Evolutionary conservation across 257 asterid genomes (phyloP).

Genomic region (Paraleonurus japonicus): DNA sequence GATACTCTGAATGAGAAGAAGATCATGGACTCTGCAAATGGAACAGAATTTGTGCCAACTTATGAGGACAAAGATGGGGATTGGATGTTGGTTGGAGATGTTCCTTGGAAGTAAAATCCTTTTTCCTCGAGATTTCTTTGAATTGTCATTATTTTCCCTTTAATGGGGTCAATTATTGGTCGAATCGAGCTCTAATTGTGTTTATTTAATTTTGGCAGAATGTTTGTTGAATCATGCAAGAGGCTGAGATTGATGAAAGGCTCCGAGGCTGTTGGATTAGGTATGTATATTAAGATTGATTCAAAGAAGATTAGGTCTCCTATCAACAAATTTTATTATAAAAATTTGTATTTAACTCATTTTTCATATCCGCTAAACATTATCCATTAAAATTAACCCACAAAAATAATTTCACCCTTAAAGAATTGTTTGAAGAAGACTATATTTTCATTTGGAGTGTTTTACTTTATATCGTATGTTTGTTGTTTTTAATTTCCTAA

Average conservation of each 20-base stretch:
- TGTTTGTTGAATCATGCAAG: conserved; percentile 72
- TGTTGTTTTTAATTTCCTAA: background rate
- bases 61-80: conserved; percentile 77
- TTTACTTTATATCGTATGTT: background rate
- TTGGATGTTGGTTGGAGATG: conserved; percentile 83
- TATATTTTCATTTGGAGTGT: background rate
- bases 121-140: background rate
- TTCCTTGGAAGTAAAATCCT: conserved; percentile 56
- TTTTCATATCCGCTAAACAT: no score
- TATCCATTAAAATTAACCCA: no score
- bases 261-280: conserved; percentile 39
- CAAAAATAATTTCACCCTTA: no score
- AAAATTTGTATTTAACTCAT: no score
- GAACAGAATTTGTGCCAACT: conserved; percentile 52
- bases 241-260: conserved; percentile 64
- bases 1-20: conserved; percentile 43
- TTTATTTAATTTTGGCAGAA: conserved; percentile 32
- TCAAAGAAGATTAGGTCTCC: no score
- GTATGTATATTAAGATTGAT: background rate
- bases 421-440: background rate
- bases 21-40: conserved; percentile 48
- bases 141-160: background rate
- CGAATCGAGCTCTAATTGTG: background rate
- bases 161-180: background rate
- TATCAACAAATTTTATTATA: no score